Base-by-base conservation (phyloP, 2,329 filamentous ascomycete species). In the Fusarium pseudograminearum region DNA sequence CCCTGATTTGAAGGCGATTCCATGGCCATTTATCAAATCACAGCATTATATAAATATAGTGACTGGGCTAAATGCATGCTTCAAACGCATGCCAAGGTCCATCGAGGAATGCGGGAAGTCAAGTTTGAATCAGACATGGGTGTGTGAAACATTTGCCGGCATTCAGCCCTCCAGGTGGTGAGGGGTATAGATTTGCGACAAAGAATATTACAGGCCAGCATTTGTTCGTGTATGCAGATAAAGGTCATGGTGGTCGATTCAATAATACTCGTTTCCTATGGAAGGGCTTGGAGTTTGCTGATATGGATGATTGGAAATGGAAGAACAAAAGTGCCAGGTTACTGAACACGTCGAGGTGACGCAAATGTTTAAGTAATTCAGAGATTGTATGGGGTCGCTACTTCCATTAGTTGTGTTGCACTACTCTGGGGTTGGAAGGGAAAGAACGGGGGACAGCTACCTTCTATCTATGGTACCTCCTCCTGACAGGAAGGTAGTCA, bases 61-160 rank as follows among this genome's bases (percentile, higher is more conserved):
- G 54, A 67, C 63, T 70, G 65, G 71, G 64, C 6, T 45, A 30
- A 40, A 60, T 59, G 47, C 69, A 61, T 61, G 47, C 69, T 72
- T 61, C 61, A 58, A 67, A 63, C 57, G 74, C 44, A 34, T 70
- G 16, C 30, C n/a, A 40, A 53, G 22, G 38, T 57, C 63, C 67
- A 69, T 73, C 34, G 47, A 67, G 31, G 63, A 47, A 57, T 73
- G 67, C 72, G 72, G 71, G 58, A 66, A 65, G 31, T 70, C 73
- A 61, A 71, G 57, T 51, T 73, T 73, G 59, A 63, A 58, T 31
- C 65, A 67, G 46, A 67, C 61, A 41, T 20, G 54, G 53, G 40
- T 62, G 61, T 42, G 73, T 75, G 71, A 72, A 75, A 73, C 73
- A 70, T 48, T 61, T 72, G 38, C 67, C 69, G 47, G 70, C 69